Base-by-base conservation (phyloP, 805 yeast species). In the Wickerhamomyces subpelliculosus region DNA sequence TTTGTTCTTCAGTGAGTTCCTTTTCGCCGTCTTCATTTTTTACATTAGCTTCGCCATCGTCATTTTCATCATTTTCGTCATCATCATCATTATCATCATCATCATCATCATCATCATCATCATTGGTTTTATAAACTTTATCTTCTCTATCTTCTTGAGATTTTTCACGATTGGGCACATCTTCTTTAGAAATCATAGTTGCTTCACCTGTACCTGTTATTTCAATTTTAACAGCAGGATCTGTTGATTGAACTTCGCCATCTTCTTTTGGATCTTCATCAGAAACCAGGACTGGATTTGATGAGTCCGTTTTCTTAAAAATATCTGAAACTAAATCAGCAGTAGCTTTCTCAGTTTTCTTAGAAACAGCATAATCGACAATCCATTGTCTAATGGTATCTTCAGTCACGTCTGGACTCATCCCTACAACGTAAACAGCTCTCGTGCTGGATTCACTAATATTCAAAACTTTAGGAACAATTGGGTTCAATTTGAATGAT, bases 351-450 rank as follows among this genome's bases (percentile, higher is more conserved):
- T 14, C 29, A 5, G 29, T 16, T 13, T 29, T 29, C 14, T 29
- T 29, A 12, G 22, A 12, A n/a, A 9, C 4, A n/a, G 32, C 10
- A n/a, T 10, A 21, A 5, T 42, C 37, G 12, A 22, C 28, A 14
- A 47, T 38, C 51, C 51, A 47, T 10, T 27, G 29, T 25, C 34
- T 41, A 22, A 47, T 45, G 8, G 40, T 38, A 5, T 41, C 45
- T 16, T 47, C 47, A 13, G 50, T 42, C 14, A 32, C 44, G 20
- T 34, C 37, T 5, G 41, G 33, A 11, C 41, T 38, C 26, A 45
- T 17, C 34, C 42, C 41, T 19, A 47, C 21, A 4, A 43, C 23
- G n/a, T 43, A 47, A 12, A 47, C 45, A 13, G 51, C 45, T 17
- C 38, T 31, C 4, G 47, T 43, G 3, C 38, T 30, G 11, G 23